A percentile compares a stretch with the other conserved stretches of the same genome.
phyloP scores from a whole-genome alignment of 1,284 basidiomycete species.

The Heterobasidion occidentale region DNA sequence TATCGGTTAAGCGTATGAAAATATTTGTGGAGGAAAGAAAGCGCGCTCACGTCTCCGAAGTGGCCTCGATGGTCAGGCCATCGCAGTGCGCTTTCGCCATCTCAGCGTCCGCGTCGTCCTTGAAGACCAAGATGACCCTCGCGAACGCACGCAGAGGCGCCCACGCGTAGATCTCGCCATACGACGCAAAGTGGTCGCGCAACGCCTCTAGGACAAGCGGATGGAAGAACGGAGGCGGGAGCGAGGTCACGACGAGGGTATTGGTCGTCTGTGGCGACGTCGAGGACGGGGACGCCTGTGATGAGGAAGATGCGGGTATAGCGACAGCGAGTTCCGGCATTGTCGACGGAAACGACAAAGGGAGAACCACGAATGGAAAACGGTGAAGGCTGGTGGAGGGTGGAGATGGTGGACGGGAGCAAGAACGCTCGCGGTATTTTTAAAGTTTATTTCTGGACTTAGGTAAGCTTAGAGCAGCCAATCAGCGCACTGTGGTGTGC shows the following conservation, averaged over 20 bases:
- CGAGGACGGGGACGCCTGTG: neutral
- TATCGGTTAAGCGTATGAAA: neutral
- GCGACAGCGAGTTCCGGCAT: too few relatives aligned
- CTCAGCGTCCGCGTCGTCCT: constrained; percentile 56
- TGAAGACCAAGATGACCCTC: constrained; percentile 77
- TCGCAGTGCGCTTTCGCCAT: constrained; percentile 55
- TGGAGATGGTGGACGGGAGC: too few relatives aligned
- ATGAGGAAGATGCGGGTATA: too few relatives aligned
- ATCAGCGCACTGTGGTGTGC: too few relatives aligned
- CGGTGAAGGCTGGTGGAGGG: too few relatives aligned
- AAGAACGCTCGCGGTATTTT: too few relatives aligned
- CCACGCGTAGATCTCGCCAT: constrained; percentile 80
- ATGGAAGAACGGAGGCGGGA: constrained; percentile 47
- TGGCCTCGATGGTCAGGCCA: constrained; percentile 47
- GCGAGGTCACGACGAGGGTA: constrained; percentile 25
- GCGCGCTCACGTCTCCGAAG: constrained; percentile 38
- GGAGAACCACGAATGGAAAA: too few relatives aligned
- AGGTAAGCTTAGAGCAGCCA: too few relatives aligned
- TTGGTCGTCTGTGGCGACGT: constrained; percentile 22
- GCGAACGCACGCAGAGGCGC: constrained; percentile 77
- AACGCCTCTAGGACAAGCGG: constrained; percentile 62
- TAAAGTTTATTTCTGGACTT: too few relatives aligned
- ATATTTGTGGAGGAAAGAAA: neutral
- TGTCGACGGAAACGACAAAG: too few relatives aligned
- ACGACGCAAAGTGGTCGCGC: constrained; percentile 59